Percentiles rank a stretch among this genome's conserved stretches.
Conservation (phyloP, 1,284 basidiomycete species). For the Schizophyllum commune region DNA sequence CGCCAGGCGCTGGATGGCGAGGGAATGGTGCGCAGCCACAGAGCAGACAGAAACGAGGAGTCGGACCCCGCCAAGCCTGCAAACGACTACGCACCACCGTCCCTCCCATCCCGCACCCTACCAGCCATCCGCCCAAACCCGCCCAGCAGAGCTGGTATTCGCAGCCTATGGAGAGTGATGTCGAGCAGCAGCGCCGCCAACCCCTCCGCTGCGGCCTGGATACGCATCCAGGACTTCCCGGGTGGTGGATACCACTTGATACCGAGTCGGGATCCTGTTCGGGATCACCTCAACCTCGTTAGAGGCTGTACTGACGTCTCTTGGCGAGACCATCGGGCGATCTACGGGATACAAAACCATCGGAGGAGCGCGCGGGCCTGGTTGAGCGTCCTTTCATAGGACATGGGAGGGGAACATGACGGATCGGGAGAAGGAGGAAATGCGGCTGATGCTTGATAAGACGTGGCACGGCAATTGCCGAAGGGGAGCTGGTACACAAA, state of each 20-base stretch:
- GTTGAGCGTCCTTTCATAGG: not conserved
- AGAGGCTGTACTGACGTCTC: not conserved
- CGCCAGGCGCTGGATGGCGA: not conserved
- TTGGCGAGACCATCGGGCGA: not conserved
- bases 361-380: not conserved
- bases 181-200: no score
- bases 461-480: not conserved
- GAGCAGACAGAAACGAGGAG: not conserved
- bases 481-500: not conserved
- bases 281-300: not conserved
- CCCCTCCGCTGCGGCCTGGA: not conserved
- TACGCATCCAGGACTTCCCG: not conserved
- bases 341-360: not conserved
- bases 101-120: not conserved
- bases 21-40: not conserved
- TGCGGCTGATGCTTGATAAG: not conserved
- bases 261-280: not conserved
- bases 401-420: not conserved
- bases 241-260: not conserved
- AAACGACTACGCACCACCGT: not conserved
- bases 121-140: not conserved
- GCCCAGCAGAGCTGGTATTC: not conserved
- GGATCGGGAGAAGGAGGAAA: not conserved
- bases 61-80: not conserved
- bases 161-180: no score